Evolutionary conservation across 2,329 filamentous ascomycete species (phyloP), one percentile per base, ranked within the genome.

Genomic region (Aspergillus neotritici): DNA sequence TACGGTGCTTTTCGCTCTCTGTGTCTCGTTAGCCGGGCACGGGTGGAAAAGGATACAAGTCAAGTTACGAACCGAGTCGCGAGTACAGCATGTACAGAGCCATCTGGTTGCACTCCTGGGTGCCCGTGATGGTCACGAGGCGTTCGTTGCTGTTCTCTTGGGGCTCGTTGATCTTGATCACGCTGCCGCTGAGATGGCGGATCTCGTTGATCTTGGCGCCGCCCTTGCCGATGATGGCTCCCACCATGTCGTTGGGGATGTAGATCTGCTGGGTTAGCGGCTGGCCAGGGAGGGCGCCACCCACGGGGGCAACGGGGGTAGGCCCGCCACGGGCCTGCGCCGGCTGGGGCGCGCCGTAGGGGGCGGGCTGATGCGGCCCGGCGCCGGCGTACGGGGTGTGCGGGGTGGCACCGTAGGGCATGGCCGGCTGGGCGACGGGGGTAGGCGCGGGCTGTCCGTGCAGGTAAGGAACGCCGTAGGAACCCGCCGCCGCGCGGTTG

Each of bases 141-240:
- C 93, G 84, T 74, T 98, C 93, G 62, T 97, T 98, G 77, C 88
- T 97, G 71, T 94, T 97, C 68, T 97, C 93, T 67, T 96, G 93
- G 1, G 93, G 93, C 67, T 98, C 93, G 65, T 98, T 97, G 76
- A 98, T 98, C 76, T 98, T 98, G 69, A 98, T 97, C 36, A 98
- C 90, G 71, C 91, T 97, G 56, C 91, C 93, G 66, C 87, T 94
- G 58, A 98, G 82, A 67, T 96, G 89, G 56, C 93, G 83, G 54
- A 98, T 98, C 71, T 98, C 93, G 64, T 98, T 98, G 77, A 98
- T 98, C 79, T 98, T 98, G 43, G 89, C 87, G 52, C 93, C 93
- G 49, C 93, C 93, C 73, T 98, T 98, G 61, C 93, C 93, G 58
- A 98, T 98, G 60, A 98, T 98, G 43, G 93, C 93, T 51, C 93